A percentile compares a stretch with the other conserved stretches of the same genome.
Conservation (phyloP, 2,329 filamentous ascomycete genomes). For the Fusarium avenaceum region DNA sequence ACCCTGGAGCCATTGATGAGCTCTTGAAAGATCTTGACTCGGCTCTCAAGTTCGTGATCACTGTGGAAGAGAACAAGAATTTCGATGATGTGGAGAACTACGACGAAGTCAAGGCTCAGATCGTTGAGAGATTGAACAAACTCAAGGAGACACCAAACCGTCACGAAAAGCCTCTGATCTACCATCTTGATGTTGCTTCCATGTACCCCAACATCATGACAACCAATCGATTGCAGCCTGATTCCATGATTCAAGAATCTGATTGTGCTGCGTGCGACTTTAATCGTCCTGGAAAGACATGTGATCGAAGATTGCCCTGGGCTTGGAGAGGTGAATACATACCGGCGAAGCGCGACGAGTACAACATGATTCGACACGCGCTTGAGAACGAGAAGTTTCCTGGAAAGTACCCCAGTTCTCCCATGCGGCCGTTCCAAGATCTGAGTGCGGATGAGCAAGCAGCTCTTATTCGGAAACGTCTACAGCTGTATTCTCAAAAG, state of each 20-base stretch:
- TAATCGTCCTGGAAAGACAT: slow-evolving; percentile 96
- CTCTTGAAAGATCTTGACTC: slow-evolving; percentile 87
- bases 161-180: slow-evolving; percentile 89
- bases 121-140: slow-evolving; percentile 75
- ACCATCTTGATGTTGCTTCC: slow-evolving; percentile 97
- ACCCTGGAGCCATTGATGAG: slow-evolving; percentile 89
- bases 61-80: slow-evolving; percentile 85
- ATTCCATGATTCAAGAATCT: slow-evolving; percentile 98
- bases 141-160: slow-evolving; percentile 88
- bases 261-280: slow-evolving; percentile 98
- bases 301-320: slow-evolving; percentile 94
- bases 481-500: slow-evolving; percentile 96
- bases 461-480: slow-evolving; percentile 81
- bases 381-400: slow-evolving; percentile 95
- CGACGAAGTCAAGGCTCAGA: slow-evolving; percentile 86
- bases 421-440: slow-evolving; percentile 82
- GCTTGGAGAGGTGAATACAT: slow-evolving; percentile 98
- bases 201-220: slow-evolving; percentile 99
- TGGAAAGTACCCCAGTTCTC: slow-evolving; percentile 78
- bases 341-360: slow-evolving; percentile 95
- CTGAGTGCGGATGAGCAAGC: slow-evolving; percentile 87
- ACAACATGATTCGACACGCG: slow-evolving; percentile 97
- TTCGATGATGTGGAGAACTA: slow-evolving; percentile 85
- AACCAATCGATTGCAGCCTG: slow-evolving; percentile 94
- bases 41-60: slow-evolving; percentile 88